Conservation (phyloP, 2,329 filamentous ascomycete genomes). For the Huntiella decipiens region DNA sequence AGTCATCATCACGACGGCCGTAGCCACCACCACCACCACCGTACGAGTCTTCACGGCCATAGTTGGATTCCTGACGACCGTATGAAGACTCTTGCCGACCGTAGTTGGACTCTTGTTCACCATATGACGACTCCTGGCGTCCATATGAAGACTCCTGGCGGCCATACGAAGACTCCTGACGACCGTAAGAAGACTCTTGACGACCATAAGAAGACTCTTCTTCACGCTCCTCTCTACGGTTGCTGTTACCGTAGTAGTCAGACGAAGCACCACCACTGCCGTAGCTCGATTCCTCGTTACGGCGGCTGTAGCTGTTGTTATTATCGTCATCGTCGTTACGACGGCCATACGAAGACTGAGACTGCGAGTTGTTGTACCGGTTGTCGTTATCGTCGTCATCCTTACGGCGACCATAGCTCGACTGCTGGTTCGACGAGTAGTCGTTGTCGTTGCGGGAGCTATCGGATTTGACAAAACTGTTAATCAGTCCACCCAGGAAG, state of each 20-base stretch:
- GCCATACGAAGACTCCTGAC: slow-evolving; percentile 16
- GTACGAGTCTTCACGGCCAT: slow-evolving; percentile 14
- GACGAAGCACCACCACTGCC: slow-evolving; percentile 24
- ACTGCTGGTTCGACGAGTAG: slow-evolving; percentile 38
- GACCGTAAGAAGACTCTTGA: slow-evolving; percentile 20
- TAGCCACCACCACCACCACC: slow-evolving; percentile 14
- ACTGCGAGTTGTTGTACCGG: not conserved
- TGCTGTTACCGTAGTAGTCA: slow-evolving; percentile 29
- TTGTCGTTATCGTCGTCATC: slow-evolving; percentile 8
- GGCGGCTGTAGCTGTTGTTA: slow-evolving; percentile 5
- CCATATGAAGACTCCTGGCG: slow-evolving; percentile 18
- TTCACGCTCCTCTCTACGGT: slow-evolving; percentile 20
- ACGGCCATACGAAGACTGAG: slow-evolving; percentile 1
- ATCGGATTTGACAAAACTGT: slow-evolving; percentile 35
- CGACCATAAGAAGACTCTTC: slow-evolving; percentile 20
- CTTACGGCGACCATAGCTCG: slow-evolving; percentile 1
- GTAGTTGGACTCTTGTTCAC: slow-evolving; percentile 18
- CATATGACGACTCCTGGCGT: slow-evolving; percentile 22
- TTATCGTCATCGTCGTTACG: slow-evolving; percentile 5
- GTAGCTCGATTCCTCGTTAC: slow-evolving; percentile 2
- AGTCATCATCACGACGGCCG: slow-evolving; percentile 11
- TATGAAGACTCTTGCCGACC: slow-evolving; percentile 13
- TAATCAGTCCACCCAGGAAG: slow-evolving; percentile 49
- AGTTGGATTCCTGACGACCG: slow-evolving; percentile 15
- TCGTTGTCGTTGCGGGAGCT: slow-evolving; percentile 27